phyloP scores from a whole-genome alignment of 192 early-diverging fungal species.

The Mycoemilia scoparia region DNA sequence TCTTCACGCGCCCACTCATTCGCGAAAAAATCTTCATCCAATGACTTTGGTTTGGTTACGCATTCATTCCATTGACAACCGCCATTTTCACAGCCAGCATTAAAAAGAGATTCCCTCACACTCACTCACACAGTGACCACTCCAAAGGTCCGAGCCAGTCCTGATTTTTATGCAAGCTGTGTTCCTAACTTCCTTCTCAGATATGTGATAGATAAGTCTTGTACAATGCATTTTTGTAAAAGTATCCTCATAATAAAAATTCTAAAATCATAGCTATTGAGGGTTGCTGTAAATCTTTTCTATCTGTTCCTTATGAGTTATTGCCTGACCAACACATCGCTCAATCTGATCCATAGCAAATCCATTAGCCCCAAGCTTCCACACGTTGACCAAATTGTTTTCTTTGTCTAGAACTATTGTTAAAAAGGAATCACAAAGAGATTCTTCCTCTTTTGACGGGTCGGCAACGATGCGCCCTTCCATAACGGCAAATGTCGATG shows the following conservation, averaged over 20 bases:
- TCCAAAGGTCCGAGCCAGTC: no score
- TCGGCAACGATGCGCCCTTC: constrained; percentile 22
- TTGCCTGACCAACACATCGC: constrained; percentile 8
- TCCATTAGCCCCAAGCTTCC: constrained; percentile 20
- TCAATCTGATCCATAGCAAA: constrained; percentile 9
- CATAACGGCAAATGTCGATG: constrained; percentile 17
- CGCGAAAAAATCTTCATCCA: no score
- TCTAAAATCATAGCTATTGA: not conserved
- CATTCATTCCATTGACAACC: no score
- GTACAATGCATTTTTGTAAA: not conserved
- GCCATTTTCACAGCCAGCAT: no score
- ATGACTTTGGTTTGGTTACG: no score
- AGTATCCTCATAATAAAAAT: not conserved
- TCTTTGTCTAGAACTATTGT: constrained; percentile 13
- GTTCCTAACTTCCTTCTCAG: no score
- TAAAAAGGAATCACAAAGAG: constrained; percentile 9
- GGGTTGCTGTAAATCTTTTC: not conserved
- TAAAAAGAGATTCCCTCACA: no score
- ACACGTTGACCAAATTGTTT: constrained; percentile 14
- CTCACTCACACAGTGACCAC: no score
- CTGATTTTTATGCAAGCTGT: no score
- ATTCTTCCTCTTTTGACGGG: constrained; percentile 24
- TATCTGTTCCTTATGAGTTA: constrained; percentile 3
- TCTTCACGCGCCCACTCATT: no score
- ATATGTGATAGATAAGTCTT: not conserved